Conservation (phyloP, 495 filamentous ascomycete genomes). For the Hypomontagnella monticulosa region DNA sequence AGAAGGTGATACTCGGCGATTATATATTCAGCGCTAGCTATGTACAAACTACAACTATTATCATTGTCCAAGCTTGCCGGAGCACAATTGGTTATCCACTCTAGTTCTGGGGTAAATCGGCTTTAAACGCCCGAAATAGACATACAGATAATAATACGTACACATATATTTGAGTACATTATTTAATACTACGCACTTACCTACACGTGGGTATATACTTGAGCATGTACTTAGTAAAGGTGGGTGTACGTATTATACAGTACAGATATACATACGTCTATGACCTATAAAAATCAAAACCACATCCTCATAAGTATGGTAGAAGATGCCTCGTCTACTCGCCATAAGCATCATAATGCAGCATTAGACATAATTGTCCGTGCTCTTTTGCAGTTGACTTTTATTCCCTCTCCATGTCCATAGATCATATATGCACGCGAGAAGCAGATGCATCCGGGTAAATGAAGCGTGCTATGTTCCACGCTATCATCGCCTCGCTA, state of each 20-base stretch:
- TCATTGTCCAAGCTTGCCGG: neutral
- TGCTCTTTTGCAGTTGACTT: neutral
- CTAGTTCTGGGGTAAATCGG: conserved; percentile 24
- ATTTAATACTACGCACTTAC: neutral
- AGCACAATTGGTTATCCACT: conserved; percentile 17
- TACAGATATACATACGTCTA: too few species aligned
- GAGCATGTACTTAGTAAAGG: conserved; percentile 1
- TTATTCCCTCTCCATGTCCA: neutral
- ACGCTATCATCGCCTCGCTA: too few species aligned
- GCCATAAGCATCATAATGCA: conserved; percentile 1
- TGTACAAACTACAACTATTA: conserved; percentile 8
- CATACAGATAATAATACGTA: neutral
- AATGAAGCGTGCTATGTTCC: conserved; percentile 15
- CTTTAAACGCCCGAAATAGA: neutral
- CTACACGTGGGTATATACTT: too few species aligned
- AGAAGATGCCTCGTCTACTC: conserved; percentile 10
- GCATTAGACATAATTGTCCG: conserved; percentile 4
- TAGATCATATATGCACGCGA: conserved; percentile 13
- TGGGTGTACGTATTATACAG: neutral
- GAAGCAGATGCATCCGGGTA: conserved; percentile 26
- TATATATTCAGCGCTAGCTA: conserved; percentile 7
- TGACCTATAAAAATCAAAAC: neutral
- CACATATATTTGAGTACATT: too few species aligned
- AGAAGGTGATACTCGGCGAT: conserved; percentile 12
- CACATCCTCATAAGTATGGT: conserved; percentile 10